Evolutionary conservation across 2,329 filamentous ascomycete genomes (phyloP).

Genomic region (Achaetomium macrosporum): DNA sequence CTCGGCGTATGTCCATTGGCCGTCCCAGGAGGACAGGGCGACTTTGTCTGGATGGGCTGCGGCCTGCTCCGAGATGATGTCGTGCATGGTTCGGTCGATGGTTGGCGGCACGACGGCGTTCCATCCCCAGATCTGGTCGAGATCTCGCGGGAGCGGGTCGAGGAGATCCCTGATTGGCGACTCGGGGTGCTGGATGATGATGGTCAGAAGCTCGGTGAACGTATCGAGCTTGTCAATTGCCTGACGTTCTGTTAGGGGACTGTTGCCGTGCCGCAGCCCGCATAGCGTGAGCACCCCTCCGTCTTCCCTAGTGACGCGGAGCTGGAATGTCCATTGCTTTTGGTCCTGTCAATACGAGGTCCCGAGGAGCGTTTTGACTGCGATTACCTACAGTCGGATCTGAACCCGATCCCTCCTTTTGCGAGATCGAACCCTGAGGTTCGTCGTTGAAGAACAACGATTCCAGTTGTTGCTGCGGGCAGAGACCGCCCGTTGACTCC

Average conservation of each 20-base stretch:
- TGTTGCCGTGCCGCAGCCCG: conserved; percentile 2
- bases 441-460: conserved; percentile 9
- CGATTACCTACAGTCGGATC: too few relatives aligned
- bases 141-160: conserved; percentile 5
- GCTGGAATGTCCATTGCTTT: conserved; percentile 10
- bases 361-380: too few relatives aligned
- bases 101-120: conserved; percentile 11
- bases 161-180: conserved; percentile 4
- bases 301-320: conserved; percentile 1
- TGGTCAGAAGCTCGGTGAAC: conserved; percentile 11
- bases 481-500: not conserved
- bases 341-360: too few relatives aligned
- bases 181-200: conserved; percentile 1
- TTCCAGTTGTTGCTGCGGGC: not conserved
- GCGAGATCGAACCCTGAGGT: not conserved
- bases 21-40: conserved; percentile 47
- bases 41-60: conserved; percentile 32
- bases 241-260: conserved; percentile 2
- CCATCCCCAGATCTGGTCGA: conserved; percentile 12
- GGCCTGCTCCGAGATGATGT: conserved; percentile 39
- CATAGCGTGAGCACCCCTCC: not conserved
- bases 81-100: conserved; percentile 41
- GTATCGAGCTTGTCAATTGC: conserved; percentile 3
- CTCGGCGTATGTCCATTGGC: conserved; percentile 41
- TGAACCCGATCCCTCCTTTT: not conserved